phyloP scores from a whole-genome alignment of 805 yeast genomes.

The Saturnispora saitoi region DNA sequence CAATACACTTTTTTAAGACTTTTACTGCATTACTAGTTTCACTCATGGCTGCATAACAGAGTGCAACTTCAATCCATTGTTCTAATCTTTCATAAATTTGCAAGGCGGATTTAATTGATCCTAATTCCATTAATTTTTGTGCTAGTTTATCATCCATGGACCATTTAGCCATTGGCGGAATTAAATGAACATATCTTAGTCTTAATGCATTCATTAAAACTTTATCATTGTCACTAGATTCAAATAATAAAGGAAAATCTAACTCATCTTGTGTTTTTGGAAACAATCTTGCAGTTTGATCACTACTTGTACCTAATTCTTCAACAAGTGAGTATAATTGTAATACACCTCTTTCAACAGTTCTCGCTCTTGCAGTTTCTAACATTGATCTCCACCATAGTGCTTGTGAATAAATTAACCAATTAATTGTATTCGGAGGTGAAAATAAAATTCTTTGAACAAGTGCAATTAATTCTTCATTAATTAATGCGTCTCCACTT shows the following conservation, averaged over 20 bases:
- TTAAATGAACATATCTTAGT: slow-evolving; percentile 58
- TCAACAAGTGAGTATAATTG: slow-evolving; percentile 91
- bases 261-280: slow-evolving; percentile 33
- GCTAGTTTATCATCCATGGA: slow-evolving; percentile 74
- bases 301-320: slow-evolving; percentile 62
- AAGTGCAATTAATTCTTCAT: slow-evolving; percentile 75
- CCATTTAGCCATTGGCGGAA: slow-evolving; percentile 82
- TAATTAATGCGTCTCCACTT: slow-evolving; percentile 56
- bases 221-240: slow-evolving; percentile 3
- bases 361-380: slow-evolving; percentile 72
- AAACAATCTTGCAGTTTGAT: slow-evolving; percentile 43
- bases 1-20: slow-evolving; percentile 47
- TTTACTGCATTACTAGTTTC: slow-evolving; percentile 57
- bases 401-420: slow-evolving; percentile 73
- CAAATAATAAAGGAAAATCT: slow-evolving; percentile 19
- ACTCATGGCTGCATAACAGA: slow-evolving; percentile 84
- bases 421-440: slow-evolving; percentile 43
- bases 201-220: slow-evolving; percentile 41
- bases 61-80: slow-evolving; percentile 73
- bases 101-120: slow-evolving; percentile 77
- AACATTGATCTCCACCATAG: slow-evolving; percentile 84
- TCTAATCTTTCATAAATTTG: slow-evolving; percentile 78
- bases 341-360: slow-evolving; percentile 87
- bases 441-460: slow-evolving; percentile 62
- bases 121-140: slow-evolving; percentile 76